Base-by-base conservation (phyloP, 805 yeast genomes). In the Candida broadrunensis region DNA sequence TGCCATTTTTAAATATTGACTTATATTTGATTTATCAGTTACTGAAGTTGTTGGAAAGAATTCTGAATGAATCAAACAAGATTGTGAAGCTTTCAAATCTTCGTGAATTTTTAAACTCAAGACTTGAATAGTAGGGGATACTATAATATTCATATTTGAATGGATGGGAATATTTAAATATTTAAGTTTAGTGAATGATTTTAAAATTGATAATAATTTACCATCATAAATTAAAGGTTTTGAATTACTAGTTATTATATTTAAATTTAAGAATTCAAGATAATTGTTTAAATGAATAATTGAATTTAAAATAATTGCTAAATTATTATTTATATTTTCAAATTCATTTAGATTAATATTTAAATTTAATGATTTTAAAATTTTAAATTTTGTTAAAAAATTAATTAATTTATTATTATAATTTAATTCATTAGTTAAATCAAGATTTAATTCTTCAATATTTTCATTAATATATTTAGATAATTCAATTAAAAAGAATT, bases 361-460 rank as follows among this genome's bases (percentile, higher is more conserved):
- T 21, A 48, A 25, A 15, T 37, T 19, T n/a, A 48, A 24, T 19
- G 33, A 36, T 16, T 11, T 18, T 16, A 48, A 32, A 4, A 12
- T 21, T 11, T 17, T 15, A 3, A 41, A 39, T 15, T 39, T 23
- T 5, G 17, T 14, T 3, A 49, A 19, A 23, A 47, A 46, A 11
- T 32, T 34, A 20, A 41, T 31, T 2, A 36, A 18, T 5, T 30
- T 29, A 14, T 35, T 37, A 29, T 50, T 46, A 40, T 38, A 41
- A 23, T 37, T 38, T n/a, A 50, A 41, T 15, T 48, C 54, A 35
- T 48, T 48, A n/a, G 19, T 27, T 5, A 48, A 16, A n/a, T 40
- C 36, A 13, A 50, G 35, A 19, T 38, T 20, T 18, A 48, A 25
- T 3, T n/a, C 15, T 14, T 39, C 23, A 23, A 50, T 17, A 5